phyloP scores from a whole-genome alignment of 2,329 filamentous ascomycete genomes.

The Paracorniculantispora psalliotae region DNA sequence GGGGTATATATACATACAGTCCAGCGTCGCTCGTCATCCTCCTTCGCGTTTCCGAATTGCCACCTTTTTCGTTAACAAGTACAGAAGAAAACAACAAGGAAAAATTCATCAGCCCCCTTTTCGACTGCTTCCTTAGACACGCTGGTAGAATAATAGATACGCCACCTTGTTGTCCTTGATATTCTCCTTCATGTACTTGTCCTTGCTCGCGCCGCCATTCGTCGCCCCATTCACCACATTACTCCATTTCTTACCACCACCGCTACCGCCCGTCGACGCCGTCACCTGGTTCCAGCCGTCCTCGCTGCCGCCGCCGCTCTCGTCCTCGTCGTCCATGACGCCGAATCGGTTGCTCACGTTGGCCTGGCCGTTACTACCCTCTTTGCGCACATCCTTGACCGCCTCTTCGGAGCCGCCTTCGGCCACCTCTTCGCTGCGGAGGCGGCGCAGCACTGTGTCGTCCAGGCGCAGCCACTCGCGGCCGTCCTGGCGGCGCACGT shows the following conservation, averaged over 20 bases:
- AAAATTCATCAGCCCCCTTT: not conserved
- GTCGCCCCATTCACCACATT: constrained; percentile 55
- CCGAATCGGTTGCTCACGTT: constrained; percentile 66
- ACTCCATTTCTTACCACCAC: constrained; percentile 67
- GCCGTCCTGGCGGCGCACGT: constrained; percentile 90
- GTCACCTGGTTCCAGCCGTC: constrained; percentile 80
- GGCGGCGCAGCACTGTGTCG: constrained; percentile 81
- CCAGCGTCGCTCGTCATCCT: not conserved
- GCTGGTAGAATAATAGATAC: constrained; percentile 93
- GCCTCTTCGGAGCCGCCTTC: constrained; percentile 80
- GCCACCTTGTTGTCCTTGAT: constrained; percentile 94
- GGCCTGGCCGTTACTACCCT: constrained; percentile 17
- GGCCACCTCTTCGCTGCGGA: constrained; percentile 83
- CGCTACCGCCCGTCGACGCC: constrained; percentile 55
- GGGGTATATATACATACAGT: constrained; percentile 4
- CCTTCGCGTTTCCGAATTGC: not conserved
- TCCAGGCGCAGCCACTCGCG: constrained; percentile 94
- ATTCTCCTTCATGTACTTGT: constrained; percentile 55
- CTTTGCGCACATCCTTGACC: constrained; percentile 36
- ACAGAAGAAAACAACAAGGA: not conserved
- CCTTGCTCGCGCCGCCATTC: constrained; percentile 51
- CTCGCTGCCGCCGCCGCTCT: constrained; percentile 61
- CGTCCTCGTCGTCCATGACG: constrained; percentile 60
- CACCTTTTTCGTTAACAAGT: constrained; percentile 1
- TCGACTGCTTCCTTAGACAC: constrained; percentile 41